Conservation (phyloP, 495 filamentous ascomycete species). For the Durotheca rogersii region DNA sequence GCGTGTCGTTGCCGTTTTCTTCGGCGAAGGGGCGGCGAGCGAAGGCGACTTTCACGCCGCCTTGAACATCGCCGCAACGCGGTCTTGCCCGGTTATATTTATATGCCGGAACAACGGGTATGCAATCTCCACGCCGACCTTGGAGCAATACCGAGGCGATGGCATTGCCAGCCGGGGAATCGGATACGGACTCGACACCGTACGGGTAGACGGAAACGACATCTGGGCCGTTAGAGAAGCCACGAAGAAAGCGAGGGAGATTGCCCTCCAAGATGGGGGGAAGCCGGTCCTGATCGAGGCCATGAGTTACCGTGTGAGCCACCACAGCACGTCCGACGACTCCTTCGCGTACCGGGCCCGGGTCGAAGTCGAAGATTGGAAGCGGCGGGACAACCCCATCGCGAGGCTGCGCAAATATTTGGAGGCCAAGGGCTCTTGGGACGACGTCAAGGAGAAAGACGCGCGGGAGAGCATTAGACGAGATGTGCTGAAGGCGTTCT, state of each 20-base stretch:
- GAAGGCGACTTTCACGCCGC: conserved; percentile 98
- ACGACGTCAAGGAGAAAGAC: conserved; percentile 78
- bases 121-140: conserved; percentile 89
- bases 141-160: conserved; percentile 96
- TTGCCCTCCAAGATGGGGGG: conserved; percentile 76
- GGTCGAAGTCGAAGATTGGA: conserved; percentile 98
- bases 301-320: conserved; percentile 95
- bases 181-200: conserved; percentile 96
- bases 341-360: conserved; percentile 92
- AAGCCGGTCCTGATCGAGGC: conserved; percentile 87
- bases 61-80: conserved; percentile 92
- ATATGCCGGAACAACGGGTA: conserved; percentile 98
- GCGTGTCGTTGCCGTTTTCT: conserved; percentile 83
- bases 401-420: conserved; percentile 89
- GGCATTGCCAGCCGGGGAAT: conserved; percentile 94
- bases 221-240: conserved; percentile 91
- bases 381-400: conserved; percentile 91
- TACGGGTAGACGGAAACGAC: conserved; percentile 95
- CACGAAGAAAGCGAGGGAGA: conserved; percentile 71
- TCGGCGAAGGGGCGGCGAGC: conserved; percentile 95
- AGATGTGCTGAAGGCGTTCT: conserved; percentile 80
- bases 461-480: conserved; percentile 64
- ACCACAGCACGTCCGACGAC: conserved; percentile 98
- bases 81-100: conserved; percentile 88
- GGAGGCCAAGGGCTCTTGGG: conserved; percentile 76